phyloP scores from a whole-genome alignment of 345 rosid genomes.

The Eucalyptus decipiens region DNA sequence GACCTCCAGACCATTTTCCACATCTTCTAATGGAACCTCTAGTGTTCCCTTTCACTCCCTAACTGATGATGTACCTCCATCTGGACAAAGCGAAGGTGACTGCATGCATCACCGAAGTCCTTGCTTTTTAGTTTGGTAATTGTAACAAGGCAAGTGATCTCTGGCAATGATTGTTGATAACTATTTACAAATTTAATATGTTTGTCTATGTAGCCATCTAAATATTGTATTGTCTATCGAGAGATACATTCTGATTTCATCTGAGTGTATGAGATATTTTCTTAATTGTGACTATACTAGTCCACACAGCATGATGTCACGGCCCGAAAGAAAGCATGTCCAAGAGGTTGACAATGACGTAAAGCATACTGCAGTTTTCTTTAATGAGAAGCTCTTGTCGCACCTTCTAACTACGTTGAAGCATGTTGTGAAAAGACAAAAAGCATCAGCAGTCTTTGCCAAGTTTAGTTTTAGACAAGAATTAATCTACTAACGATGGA shows the following conservation, averaged over 20 bases:
- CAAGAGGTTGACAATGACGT: too few species aligned
- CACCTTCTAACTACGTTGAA: not conserved
- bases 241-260: not conserved
- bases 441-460: not conserved
- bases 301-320: not conserved
- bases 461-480: not conserved
- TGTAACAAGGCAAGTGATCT: too few species aligned
- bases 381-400: not conserved
- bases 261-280: not conserved
- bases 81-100: too few species aligned
- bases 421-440: not conserved
- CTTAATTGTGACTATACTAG: not conserved
- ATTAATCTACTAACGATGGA: not conserved
- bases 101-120: too few species aligned
- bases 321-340: too few species aligned
- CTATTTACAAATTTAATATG: not conserved
- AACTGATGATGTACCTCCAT: too few species aligned
- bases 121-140: too few species aligned
- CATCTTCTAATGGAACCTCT: not conserved
- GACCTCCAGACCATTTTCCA: slow-evolving; percentile 29
- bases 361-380: not conserved
- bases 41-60: too few species aligned
- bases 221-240: not conserved
- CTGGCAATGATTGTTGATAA: too few species aligned
- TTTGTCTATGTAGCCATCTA: not conserved